Base-by-base conservation (phyloP, 805 yeast genomes). In the Metschnikowia orientalis region DNA sequence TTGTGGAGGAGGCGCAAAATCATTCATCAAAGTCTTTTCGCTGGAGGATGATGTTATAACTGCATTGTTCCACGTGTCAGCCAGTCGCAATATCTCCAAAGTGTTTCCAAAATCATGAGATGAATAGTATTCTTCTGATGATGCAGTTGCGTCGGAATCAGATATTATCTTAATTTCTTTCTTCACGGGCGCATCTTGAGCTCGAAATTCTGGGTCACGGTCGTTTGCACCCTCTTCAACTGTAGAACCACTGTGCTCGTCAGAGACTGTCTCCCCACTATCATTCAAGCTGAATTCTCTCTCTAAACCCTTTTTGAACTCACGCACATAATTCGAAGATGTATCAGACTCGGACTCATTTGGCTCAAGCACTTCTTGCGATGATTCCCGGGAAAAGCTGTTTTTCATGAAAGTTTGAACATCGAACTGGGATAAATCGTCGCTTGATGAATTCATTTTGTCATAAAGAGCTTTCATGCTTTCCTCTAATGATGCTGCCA, bases 111-210 rank as follows among this genome's bases (percentile, higher is more conserved):
- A 53, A 25, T 60, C 65, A 15, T 54, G 54, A 4, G 59, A 54
- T 11, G 65, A 56, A 35, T 40, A 60, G 38, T 48, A 59, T 40
- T 61, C 67, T 3, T 59, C 63, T 12, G 58, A 64, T 8, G 63
- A 49, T 17, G 53, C 53, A 14, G 47, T 39, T 7, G 34, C 15
- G 19, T 32, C 28, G 14, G 30, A 30, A 6, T 15, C 34, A 26
- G 16, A 25, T 11, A 13, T 12, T 9, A 11, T 24, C 4, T 18
- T 21, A 37, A 38, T 29, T n/a, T n/a, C n/a, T n/a, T n/a, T n/a
- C n/a, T n/a, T n/a, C n/a, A n/a, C n/a, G n/a, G n/a, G n/a, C n/a
- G n/a, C n/a, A n/a, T n/a, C n/a, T n/a, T n/a, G n/a, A n/a, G n/a
- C n/a, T n/a, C n/a, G n/a, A n/a, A n/a, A 6, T 20, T 20, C 9